Percentiles rank a stretch among this genome's conserved stretches.
Conservation (phyloP, 2,329 filamentous ascomycete genomes). For the Fusarium newnesense region DNA sequence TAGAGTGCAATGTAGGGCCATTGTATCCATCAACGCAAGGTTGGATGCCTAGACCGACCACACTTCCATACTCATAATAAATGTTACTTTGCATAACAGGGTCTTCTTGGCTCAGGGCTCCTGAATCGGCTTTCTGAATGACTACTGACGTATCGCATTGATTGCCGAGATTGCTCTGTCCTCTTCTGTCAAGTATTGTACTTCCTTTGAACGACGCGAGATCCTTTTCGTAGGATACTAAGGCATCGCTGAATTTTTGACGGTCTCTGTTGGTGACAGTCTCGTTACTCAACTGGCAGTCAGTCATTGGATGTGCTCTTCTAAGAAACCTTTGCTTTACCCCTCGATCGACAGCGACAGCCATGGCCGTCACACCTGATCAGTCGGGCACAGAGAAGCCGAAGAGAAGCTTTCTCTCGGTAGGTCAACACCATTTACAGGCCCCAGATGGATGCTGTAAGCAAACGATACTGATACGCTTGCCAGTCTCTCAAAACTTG, state of each 20-base stretch:
- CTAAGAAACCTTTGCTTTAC: background rate
- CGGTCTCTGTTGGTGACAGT: background rate
- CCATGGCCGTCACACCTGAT: slow-evolving; percentile 24
- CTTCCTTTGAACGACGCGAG: background rate
- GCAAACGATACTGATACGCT: background rate
- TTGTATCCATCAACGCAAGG: background rate
- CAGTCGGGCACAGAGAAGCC: slow-evolving; percentile 19
- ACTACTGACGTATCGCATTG: background rate
- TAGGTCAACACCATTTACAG: slow-evolving; percentile 7
- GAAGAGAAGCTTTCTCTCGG: slow-evolving; percentile 23
- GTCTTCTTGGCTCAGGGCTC: slow-evolving; percentile 8
- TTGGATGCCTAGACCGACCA: background rate
- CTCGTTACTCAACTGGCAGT: background rate
- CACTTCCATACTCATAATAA: background rate
- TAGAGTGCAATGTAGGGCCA: background rate
- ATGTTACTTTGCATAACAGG: background rate
- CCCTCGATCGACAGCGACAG: background rate
- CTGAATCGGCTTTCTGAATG: slow-evolving; percentile 19
- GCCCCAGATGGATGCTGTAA: background rate
- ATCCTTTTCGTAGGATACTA: background rate
- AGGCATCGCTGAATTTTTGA: background rate
- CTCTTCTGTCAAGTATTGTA: background rate
- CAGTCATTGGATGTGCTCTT: background rate
- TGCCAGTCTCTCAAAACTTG: slow-evolving; percentile 10
- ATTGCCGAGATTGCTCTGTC: background rate